Conservation (phyloP, 306 rosid genomes). For the Carpinus fangiana region DNA sequence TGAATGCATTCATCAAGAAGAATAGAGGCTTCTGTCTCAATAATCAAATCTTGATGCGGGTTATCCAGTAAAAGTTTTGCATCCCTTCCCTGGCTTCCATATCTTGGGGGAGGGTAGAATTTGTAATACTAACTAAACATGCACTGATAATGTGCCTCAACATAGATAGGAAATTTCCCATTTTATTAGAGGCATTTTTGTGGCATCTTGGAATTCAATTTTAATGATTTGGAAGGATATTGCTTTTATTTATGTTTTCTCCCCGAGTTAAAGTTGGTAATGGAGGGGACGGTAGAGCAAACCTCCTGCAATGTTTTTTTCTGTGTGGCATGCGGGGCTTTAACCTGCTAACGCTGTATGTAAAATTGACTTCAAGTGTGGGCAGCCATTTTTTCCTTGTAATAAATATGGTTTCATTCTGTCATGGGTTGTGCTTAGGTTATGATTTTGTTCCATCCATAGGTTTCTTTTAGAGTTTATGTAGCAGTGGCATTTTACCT, state of each 20-base stretch:
- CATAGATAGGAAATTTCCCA: background rate
- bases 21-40: slow-evolving; percentile 65
- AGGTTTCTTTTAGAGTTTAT: background rate
- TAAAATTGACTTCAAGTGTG: background rate
- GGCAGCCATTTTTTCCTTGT: background rate
- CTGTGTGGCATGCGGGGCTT: too few species aligned
- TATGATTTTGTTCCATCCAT: background rate
- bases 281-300: too few species aligned
- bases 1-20: slow-evolving; percentile 60
- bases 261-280: too few species aligned
- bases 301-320: background rate
- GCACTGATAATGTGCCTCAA: background rate
- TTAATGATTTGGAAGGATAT: background rate
- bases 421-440: background rate
- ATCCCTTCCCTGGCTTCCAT: background rate
- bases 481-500: background rate
- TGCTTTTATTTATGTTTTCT: background rate
- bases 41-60: slow-evolving; percentile 48
- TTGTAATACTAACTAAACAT: background rate
- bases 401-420: background rate
- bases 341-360: background rate
- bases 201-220: background rate
- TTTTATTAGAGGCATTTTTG: background rate
- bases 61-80: slow-evolving; percentile 57
- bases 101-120: slow-evolving; percentile 17